phyloP scores from a whole-genome alignment of 805 yeast species.

The Zygosaccharomyces lentus region DNA sequence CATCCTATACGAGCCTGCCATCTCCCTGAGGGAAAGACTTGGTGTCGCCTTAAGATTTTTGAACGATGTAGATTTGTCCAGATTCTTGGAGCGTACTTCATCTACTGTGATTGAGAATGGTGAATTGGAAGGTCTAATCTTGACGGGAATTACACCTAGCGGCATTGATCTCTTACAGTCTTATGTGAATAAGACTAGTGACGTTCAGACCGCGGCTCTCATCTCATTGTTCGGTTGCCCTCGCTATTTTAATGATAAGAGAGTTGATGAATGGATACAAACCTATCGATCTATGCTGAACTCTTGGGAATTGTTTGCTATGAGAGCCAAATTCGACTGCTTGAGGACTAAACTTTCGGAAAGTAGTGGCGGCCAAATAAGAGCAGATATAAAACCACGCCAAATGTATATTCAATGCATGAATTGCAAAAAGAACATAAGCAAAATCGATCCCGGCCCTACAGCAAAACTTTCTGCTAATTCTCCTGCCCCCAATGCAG shows the following conservation, averaged over 20 bases:
- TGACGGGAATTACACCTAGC: conserved; percentile 87
- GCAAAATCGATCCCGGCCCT: conserved; percentile 27
- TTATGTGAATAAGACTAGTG: conserved; percentile 83
- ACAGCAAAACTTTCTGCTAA: conserved; percentile 10
- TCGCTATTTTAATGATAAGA: conserved; percentile 64
- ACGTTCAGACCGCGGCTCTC: conserved; percentile 86
- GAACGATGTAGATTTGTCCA: conserved; percentile 70
- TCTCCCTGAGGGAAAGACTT: conserved; percentile 81
- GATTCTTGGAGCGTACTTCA: conserved; percentile 66
- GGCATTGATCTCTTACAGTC: conserved; percentile 80
- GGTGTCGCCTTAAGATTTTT: conserved; percentile 88
- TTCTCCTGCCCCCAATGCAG: conserved; percentile 3
- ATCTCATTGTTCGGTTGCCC: conserved; percentile 81
- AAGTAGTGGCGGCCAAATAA: conserved; percentile 44
- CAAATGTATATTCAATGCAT: conserved; percentile 80
- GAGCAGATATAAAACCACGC: conserved; percentile 52
- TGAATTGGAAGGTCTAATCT: conserved; percentile 82
- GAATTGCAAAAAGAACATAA: conserved; percentile 72
- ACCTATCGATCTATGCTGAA: conserved; percentile 65
- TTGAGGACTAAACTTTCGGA: conserved; percentile 61
- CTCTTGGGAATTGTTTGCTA: conserved; percentile 75
- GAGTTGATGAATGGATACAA: conserved; percentile 76
- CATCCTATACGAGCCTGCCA: conserved; percentile 81
- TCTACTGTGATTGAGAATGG: conserved; percentile 71
- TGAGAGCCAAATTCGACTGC: conserved; percentile 82